These are phyloP conservation scores for Eucalyptus erythrocorys DNA, from an alignment of 345 rosid species.

Conservation along the genomic window DNA sequence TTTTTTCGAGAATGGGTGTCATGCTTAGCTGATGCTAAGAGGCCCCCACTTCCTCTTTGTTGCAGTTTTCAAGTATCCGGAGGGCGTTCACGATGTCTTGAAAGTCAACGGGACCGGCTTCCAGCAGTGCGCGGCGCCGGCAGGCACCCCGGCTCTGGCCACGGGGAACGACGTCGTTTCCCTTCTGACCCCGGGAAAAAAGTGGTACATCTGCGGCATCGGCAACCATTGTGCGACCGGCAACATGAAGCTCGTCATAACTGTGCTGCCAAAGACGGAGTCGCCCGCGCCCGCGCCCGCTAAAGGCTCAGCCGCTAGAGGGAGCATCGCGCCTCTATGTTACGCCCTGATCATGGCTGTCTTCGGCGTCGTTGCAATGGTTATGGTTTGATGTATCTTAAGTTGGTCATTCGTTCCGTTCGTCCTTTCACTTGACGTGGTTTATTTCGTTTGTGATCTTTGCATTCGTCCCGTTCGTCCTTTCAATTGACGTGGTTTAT, in stretches of 20 bases:
- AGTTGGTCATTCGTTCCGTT: neutral
- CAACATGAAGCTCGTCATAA: neutral
- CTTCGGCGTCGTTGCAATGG: neutral
- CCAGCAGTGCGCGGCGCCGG: neutral
- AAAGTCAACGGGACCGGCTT: neutral
- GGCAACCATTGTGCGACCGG: neutral
- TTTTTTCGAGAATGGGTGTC: neutral
- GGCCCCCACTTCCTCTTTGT: neutral
- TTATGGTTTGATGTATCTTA: neutral
- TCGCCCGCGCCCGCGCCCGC: neutral
- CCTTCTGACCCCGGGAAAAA: neutral
- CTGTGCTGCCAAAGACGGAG: neutral
- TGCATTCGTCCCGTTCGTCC: neutral
- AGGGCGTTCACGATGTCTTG: slow-evolving; percentile 2
- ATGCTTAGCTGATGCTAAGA: neutral
- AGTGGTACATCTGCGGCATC: slow-evolving; percentile 1
- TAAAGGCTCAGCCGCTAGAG: neutral
- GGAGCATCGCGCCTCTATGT: neutral
- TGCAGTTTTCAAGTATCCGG: slow-evolving; percentile 1
- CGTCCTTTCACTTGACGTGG: neutral
- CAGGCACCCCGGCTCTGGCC: neutral
- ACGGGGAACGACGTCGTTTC: neutral
- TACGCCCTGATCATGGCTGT: neutral
- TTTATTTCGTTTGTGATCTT: neutral
- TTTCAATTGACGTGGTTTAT: neutral